These are phyloP conservation scores for Aegle marmelos DNA, from an alignment of 345 rosid genomes.

Conservation along the genomic window DNA sequence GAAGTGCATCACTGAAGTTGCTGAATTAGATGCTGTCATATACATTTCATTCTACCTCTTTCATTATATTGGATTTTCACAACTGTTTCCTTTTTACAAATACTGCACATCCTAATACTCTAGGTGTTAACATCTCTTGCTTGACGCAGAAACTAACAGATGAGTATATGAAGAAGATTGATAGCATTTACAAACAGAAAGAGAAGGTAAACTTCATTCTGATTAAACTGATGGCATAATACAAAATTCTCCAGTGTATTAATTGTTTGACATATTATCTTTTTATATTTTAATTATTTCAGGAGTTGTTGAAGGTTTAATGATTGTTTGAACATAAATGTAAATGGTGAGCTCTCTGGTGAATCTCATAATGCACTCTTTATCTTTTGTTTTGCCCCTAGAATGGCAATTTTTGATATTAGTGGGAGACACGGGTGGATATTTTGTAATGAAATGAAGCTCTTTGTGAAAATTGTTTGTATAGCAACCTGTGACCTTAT, in stretches of 20 bases:
- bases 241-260: neutral
- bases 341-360: conserved; percentile 12
- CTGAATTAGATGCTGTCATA: neutral
- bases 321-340: conserved; percentile 1
- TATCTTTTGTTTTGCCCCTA: neutral
- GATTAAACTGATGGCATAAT: neutral
- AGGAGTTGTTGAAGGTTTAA: conserved; percentile 51
- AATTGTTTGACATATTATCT: neutral
- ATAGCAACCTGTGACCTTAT: conserved; percentile 10
- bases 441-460: neutral
- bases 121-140: neutral
- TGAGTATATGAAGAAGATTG: conserved; percentile 85
- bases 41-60: neutral
- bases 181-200: conserved; percentile 73
- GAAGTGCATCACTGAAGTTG: neutral
- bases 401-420: conserved; percentile 9
- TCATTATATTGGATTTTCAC: neutral
- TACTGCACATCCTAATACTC: neutral
- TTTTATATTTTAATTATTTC: conserved; percentile 13
- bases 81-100: neutral
- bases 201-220: conserved; percentile 61
- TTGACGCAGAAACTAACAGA: conserved; percentile 82
- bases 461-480: conserved; percentile 10
- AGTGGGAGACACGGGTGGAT: neutral
- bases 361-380: neutral